A percentile compares a stretch with the other conserved stretches of the same genome.
These are phyloP conservation scores for Cornus florida DNA, from an alignment of 148 eudicot genomes.

Conservation along the genomic window DNA sequence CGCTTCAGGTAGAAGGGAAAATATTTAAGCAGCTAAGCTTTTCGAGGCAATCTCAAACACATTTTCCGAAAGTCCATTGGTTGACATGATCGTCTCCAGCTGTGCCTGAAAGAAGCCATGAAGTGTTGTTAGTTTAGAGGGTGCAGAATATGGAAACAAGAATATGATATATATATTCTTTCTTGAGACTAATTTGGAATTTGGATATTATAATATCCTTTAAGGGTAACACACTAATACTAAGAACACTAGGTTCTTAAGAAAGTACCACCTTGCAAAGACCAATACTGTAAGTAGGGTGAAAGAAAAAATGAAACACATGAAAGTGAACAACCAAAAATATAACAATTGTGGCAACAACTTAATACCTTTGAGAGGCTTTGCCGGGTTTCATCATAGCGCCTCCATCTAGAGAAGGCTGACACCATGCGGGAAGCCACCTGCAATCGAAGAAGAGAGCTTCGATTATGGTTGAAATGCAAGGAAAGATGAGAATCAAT, in stretches of 20 bases:
- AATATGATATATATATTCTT: too few species aligned
- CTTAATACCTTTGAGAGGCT: conserved; percentile 69
- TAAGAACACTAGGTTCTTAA: too few species aligned
- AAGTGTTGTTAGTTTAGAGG: not conserved
- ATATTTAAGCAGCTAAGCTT: conserved; percentile 78
- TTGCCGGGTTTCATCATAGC: conserved; percentile 85
- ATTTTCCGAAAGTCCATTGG: conserved; percentile 88
- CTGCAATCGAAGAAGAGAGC: conserved; percentile 24
- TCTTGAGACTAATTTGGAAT: too few species aligned
- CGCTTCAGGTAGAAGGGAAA: not conserved
- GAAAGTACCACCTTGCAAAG: too few species aligned
- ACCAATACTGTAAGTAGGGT: too few species aligned
- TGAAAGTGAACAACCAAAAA: not conserved
- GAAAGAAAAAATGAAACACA: not conserved
- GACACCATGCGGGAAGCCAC: conserved; percentile 97
- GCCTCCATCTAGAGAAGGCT: conserved; percentile 93
- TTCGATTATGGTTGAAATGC: not conserved
- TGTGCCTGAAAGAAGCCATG: conserved; percentile 59
- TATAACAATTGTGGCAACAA: not conserved
- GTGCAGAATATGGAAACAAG: not conserved
- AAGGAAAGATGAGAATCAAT: not conserved
- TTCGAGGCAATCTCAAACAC: conserved; percentile 94
- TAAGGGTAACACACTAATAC: not conserved
- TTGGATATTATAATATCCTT: not conserved
- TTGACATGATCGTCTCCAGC: conserved; percentile 79